Base-by-base conservation (phyloP, 2,329 filamentous ascomycete genomes). In the Plenodomus lindquistii region DNA sequence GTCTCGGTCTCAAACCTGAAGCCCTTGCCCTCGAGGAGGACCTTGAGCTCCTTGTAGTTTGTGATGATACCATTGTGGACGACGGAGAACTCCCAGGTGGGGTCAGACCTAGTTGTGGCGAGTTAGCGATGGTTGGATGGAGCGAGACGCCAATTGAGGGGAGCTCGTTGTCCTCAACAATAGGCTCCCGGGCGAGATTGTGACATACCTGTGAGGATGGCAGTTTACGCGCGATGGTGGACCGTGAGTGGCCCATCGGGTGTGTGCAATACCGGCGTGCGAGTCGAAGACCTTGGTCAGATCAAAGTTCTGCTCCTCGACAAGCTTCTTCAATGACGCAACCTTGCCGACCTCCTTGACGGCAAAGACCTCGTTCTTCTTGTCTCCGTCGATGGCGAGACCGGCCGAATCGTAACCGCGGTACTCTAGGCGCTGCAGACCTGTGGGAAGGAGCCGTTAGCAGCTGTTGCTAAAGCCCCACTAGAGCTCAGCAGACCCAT, bases 311-410 rank as follows among this genome's bases (percentile, higher is more conserved):
- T 85, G 81, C 73, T 89, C 85, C 47, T 88, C 90, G 67, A 97
- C 93, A 75, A 97, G 87, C 79, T 92, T 81, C 84, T 89, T 95
- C 73, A 99, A 83, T 80, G 96, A 96, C 74, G 87, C 91, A 55
- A 99, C 94, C 85, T 99, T 99, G 81, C 94, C 94, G 56, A 99
- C 94, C 81, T 97, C 94, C 83, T 99, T 99, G 85, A 91, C 97
- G 56, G 94, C 92, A 60, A 90, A 85, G 62, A 97, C 91, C 79
- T 97, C 91, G 69, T 96, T 96, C 83, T 94, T 96, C 86, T 97
- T 97, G 83, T 99, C 89, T 57, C 94, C 94, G 74, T 99, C 94
- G 67, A 99, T 79, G 61, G 93, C 93, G 59, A 99, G 83, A 80
- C 94, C 94, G 55, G 94, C 93, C 58, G 94, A 97, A 77, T 99